Percentiles rank a stretch among this genome's conserved stretches.
Evolutionary conservation across 352 stramenopile genomes (phyloP).

Genomic region (Pythium myriotylum): DNA sequence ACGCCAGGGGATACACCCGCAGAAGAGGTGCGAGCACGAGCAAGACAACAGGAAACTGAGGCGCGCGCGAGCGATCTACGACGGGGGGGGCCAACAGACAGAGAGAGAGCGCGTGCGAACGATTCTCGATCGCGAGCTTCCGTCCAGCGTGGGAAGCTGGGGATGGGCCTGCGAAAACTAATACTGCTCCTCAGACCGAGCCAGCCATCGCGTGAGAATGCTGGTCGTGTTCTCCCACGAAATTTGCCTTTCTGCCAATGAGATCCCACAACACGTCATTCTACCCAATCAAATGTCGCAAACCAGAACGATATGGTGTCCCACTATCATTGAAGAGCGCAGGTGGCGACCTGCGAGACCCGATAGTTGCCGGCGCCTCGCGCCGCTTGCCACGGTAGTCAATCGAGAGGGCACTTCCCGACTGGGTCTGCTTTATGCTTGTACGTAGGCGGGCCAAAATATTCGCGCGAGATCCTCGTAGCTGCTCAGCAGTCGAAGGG

Average conservation of each 20-base stretch:
- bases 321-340: slow-evolving; percentile 25
- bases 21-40: no score
- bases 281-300: slow-evolving; percentile 4
- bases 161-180: slow-evolving; percentile 4
- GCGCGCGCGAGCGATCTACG: not conserved
- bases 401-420: slow-evolving; percentile 4
- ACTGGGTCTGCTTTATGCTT: slow-evolving; percentile 20
- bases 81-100: not conserved
- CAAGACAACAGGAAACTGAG: not conserved
- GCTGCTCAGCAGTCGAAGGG: no score
- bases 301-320: slow-evolving; percentile 4
- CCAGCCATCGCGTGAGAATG: slow-evolving; percentile 1
- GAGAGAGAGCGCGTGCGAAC: not conserved
- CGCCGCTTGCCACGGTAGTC: slow-evolving; percentile 6
- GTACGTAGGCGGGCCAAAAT: slow-evolving; percentile 14
- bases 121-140: no score
- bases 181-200: slow-evolving; percentile 20
- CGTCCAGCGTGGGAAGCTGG: no score
- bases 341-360: slow-evolving; percentile 10
- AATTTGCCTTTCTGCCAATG: slow-evolving; percentile 1
- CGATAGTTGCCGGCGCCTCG: slow-evolving; percentile 16
- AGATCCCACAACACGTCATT: not conserved
- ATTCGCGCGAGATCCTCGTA: not conserved
- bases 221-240: slow-evolving; percentile 1
- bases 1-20: not conserved